phyloP scores from a whole-genome alignment of 176 grass and related monocot species.

The Lolium multiflorum region DNA sequence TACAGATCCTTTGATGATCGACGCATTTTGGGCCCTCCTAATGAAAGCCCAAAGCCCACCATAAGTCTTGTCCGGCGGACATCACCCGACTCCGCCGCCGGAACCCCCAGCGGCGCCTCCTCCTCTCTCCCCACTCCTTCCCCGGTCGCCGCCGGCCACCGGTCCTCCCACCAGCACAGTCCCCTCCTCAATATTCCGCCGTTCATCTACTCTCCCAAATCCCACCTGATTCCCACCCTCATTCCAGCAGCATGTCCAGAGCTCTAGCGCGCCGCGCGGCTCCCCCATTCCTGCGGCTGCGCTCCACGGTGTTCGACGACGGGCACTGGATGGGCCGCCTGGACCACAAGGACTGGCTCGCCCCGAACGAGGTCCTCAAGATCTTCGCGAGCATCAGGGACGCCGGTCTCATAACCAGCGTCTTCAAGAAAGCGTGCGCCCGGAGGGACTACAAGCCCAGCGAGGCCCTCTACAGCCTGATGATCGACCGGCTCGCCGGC shows the following conservation, averaged over 20 bases:
- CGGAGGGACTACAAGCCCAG: slow-evolving; percentile 77
- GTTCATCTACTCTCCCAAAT: neutral
- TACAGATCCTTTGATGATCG: accelerated
- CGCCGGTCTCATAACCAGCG: slow-evolving; percentile 50
- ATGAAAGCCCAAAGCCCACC: slow-evolving; percentile 1
- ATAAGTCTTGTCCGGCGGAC: neutral
- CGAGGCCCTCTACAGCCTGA: slow-evolving; percentile 74
- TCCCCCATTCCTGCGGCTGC: slow-evolving; percentile 43
- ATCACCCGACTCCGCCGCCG: slow-evolving; percentile 18
- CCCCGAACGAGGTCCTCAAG: slow-evolving; percentile 86
- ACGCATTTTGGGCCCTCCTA: neutral
- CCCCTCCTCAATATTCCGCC: neutral
- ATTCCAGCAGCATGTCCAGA: slow-evolving; percentile 44
- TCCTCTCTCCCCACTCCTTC: neutral
- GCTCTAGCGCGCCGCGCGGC: slow-evolving; percentile 15
- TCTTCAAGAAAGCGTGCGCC: slow-evolving; percentile 55
- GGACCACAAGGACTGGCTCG: slow-evolving; percentile 90
- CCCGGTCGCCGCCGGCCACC: neutral
- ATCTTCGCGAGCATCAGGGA: slow-evolving; percentile 67
- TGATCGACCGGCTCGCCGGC: slow-evolving; percentile 71
- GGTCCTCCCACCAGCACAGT: neutral
- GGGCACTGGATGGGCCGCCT: slow-evolving; percentile 67
- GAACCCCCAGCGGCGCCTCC: neutral
- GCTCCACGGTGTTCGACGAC: slow-evolving; percentile 45
- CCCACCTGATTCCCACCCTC: neutral